Percentiles rank a stretch among this genome's conserved stretches.
Conservation (phyloP, 176 grass and related monocot species). For the Guadua angustifolia region DNA sequence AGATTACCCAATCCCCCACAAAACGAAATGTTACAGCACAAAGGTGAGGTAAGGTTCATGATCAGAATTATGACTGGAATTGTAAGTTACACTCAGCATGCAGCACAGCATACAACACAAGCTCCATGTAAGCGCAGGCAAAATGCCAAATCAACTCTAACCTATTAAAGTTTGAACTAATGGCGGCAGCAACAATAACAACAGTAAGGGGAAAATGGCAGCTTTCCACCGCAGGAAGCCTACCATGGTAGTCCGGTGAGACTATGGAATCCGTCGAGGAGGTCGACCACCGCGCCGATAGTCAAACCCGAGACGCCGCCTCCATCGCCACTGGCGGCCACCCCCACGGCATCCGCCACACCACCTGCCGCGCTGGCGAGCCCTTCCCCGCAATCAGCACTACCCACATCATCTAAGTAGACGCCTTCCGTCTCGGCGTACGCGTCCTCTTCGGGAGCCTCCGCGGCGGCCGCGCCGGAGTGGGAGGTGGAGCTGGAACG, state of each 20-base stretch:
- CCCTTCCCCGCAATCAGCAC: slow-evolving; percentile 26
- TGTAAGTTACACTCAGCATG: background rate
- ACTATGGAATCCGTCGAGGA: slow-evolving; percentile 68
- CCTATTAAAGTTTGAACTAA: background rate
- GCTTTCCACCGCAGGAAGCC: background rate
- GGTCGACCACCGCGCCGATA: slow-evolving; percentile 22
- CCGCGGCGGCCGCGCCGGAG: background rate
- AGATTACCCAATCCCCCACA: background rate
- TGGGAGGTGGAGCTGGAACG: slow-evolving; percentile 40
- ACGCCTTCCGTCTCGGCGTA: background rate
- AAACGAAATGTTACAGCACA: background rate
- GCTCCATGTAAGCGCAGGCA: background rate
- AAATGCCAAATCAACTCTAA: background rate
- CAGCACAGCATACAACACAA: background rate
- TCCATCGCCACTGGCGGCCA: slow-evolving; percentile 30
- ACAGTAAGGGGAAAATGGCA: background rate
- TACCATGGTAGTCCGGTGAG: slow-evolving; percentile 92
- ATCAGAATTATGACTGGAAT: background rate
- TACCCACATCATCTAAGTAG: background rate
- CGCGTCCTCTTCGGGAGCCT: background rate
- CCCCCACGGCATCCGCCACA: slow-evolving; percentile 43
- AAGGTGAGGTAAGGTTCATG: background rate
- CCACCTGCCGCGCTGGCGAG: slow-evolving; percentile 22
- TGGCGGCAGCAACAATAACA: background rate
- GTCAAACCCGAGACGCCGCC: slow-evolving; percentile 44